These are phyloP conservation scores for Butyriboletus loyo DNA, from an alignment of 768 basidiomycete genomes.

Conservation along the genomic window DNA sequence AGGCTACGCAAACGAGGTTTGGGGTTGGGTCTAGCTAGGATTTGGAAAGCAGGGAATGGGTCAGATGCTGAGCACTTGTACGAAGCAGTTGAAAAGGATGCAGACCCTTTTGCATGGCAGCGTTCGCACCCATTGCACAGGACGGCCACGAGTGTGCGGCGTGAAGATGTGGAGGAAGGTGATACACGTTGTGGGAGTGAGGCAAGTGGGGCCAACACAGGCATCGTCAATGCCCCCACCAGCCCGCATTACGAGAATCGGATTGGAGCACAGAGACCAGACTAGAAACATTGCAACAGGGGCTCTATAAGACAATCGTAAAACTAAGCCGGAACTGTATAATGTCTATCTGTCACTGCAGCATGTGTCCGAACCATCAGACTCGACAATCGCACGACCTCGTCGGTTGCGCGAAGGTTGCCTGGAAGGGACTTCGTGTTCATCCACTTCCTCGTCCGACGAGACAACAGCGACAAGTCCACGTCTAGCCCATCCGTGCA, in stretches of 20 bases:
- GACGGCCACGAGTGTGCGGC: slow-evolving; percentile 32
- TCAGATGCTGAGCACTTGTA: slow-evolving; percentile 10
- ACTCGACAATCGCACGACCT: slow-evolving; percentile 11
- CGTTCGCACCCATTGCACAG: slow-evolving; percentile 22
- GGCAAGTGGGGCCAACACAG: slow-evolving; percentile 14
- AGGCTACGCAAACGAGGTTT: slow-evolving; percentile 4
- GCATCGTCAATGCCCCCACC: slow-evolving; percentile 3
- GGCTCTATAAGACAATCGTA: neutral
- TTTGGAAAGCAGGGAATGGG: slow-evolving; percentile 3
- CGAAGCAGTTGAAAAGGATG: slow-evolving; percentile 20
- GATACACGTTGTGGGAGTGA: slow-evolving; percentile 28
- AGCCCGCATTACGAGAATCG: slow-evolving; percentile 4
- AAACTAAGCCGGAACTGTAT: neutral
- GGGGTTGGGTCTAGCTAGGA: slow-evolving; percentile 1
- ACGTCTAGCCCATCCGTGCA: neutral
- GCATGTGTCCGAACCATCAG: slow-evolving; percentile 21
- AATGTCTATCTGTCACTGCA: slow-evolving; percentile 5
- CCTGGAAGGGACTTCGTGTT: neutral
- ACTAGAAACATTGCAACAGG: neutral
- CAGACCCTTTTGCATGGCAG: slow-evolving; percentile 26
- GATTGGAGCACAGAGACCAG: too few species aligned
- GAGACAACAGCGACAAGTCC: neutral
- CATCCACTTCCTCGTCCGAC: slow-evolving; percentile 21
- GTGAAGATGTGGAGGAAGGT: slow-evolving; percentile 18
- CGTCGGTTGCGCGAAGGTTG: neutral